Evolutionary conservation across 1,139 yeast genomes (phyloP), one percentile per base, ranked within the genome.

Genomic region (Suhomyces taliae): DNA sequence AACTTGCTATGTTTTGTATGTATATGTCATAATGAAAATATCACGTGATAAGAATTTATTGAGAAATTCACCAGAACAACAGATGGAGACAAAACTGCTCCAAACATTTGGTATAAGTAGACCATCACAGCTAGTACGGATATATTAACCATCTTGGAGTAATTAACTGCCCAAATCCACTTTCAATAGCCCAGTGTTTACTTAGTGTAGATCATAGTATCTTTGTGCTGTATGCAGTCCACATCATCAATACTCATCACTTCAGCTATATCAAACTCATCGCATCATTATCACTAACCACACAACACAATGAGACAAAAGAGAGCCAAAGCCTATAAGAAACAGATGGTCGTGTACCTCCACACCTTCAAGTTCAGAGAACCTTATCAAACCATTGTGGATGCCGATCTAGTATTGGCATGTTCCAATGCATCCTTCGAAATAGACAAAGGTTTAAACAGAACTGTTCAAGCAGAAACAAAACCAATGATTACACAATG

Each of bases 401-500:
- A 93, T 64, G 89, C 89, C 53, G 89, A 85, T 56, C 69, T 91
- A 24, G 81, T 93, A 6, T 65, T 81, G 39, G 83, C 81, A 42
- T 82, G 93, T 46, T 79, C 79, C 48, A 74, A 78, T 49, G 78
- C 88, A 24, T 83, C 85, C 44, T 88, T 81, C 62, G 91, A 91
- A 62, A 67, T 93, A 27, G 73, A 72, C 14, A 87, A 87, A 60
- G 96, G 95, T n/a, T 70, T 93, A 37, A 74, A 81, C 48, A 74
- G 95, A 53, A 90, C 97, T 0, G 72, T 91, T 8, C 98, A 91
- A 63, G 89, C 85, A 7, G 91, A 87, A 59, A 81, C 85, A 40
- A 93, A 93, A 62, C 90, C 90, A n/a, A 82, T 93, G 95, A 87
- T 95, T 45, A 90, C 99, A 1, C 99, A 93, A 67, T 95, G 99